These are phyloP conservation scores for Ambrosiella beaveri DNA, from an alignment of 2,329 filamentous ascomycete genomes.

Conservation along the genomic window DNA sequence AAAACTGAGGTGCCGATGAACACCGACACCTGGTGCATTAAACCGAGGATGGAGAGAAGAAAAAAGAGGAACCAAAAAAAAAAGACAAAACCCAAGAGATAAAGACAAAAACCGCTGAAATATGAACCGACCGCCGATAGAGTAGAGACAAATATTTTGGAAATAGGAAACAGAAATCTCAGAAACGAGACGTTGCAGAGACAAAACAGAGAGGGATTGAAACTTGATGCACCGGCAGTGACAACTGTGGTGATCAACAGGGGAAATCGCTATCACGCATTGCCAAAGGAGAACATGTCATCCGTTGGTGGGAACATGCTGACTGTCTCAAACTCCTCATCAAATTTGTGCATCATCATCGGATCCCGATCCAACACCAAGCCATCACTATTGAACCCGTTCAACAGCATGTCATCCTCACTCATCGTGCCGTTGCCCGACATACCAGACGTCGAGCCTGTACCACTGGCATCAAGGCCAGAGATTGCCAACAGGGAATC, in stretches of 20 bases:
- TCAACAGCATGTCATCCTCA: slow-evolving; percentile 28
- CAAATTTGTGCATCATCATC: slow-evolving; percentile 36
- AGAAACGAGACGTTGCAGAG: neutral
- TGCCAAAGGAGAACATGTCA: slow-evolving; percentile 30
- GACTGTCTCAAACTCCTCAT: slow-evolving; percentile 33
- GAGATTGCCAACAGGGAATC: neutral
- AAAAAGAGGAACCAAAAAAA: slow-evolving; percentile 2
- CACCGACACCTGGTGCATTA: neutral
- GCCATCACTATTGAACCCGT: slow-evolving; percentile 27
- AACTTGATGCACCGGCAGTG: neutral
- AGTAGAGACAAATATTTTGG: neutral
- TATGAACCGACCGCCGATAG: neutral
- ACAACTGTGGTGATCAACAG: neutral
- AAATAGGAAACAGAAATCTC: too few relatives aligned
- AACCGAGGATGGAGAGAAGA: slow-evolving; percentile 2
- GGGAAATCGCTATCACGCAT: slow-evolving; percentile 19
- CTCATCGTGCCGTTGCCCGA: slow-evolving; percentile 18
- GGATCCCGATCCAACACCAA: slow-evolving; percentile 29
- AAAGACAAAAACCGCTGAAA: neutral
- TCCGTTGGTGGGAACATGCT: slow-evolving; percentile 35
- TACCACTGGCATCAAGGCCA: neutral
- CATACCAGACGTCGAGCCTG: neutral
- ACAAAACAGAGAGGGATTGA: neutral
- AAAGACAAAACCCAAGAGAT: neutral
- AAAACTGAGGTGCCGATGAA: neutral